These are phyloP conservation scores for Dothiorella sarmentorum DNA, from an alignment of 2,329 filamentous ascomycete genomes.

Conservation along the genomic window DNA sequence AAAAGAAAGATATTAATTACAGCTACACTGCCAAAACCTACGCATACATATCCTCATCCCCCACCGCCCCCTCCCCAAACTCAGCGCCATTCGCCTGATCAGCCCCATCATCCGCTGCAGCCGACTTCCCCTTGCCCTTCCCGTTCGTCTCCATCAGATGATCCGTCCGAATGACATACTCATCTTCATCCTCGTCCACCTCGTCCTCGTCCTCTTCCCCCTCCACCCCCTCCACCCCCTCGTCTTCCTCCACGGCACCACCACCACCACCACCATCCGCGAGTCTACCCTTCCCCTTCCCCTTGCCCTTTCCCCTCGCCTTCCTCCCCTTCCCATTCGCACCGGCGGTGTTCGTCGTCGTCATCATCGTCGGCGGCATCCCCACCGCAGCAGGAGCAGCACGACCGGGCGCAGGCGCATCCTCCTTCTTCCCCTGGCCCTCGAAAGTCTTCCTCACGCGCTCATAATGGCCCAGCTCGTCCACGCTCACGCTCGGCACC, in stretches of 20 bases:
- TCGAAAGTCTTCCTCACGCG: conserved; percentile 80
- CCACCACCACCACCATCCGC: background rate
- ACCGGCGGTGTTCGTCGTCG: background rate
- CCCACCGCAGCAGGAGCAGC: background rate
- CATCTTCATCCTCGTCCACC: conserved; percentile 38
- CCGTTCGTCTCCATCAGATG: conserved; percentile 34
- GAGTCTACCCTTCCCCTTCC: conserved; percentile 18
- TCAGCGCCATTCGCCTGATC: too few relatives aligned
- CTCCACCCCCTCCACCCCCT: background rate
- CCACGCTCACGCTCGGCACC: conserved; percentile 88
- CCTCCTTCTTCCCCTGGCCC: conserved; percentile 51
- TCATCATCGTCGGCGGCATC: background rate
- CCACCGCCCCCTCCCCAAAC: too few relatives aligned
- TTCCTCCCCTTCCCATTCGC: background rate
- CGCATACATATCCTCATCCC: too few relatives aligned
- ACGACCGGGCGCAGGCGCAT: conserved; percentile 22
- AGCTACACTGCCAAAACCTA: too few relatives aligned
- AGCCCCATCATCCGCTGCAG: conserved; percentile 27
- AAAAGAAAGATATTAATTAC: too few relatives aligned
- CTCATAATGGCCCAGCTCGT: conserved; percentile 90
- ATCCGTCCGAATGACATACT: conserved; percentile 41
- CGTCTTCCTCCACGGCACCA: background rate
- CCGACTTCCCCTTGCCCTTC: conserved; percentile 9
- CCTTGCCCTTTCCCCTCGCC: conserved; percentile 21
- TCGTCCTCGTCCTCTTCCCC: conserved; percentile 9